Conservation (phyloP, 495 filamentous ascomycete genomes). For the Gamarada debralockiae region DNA sequence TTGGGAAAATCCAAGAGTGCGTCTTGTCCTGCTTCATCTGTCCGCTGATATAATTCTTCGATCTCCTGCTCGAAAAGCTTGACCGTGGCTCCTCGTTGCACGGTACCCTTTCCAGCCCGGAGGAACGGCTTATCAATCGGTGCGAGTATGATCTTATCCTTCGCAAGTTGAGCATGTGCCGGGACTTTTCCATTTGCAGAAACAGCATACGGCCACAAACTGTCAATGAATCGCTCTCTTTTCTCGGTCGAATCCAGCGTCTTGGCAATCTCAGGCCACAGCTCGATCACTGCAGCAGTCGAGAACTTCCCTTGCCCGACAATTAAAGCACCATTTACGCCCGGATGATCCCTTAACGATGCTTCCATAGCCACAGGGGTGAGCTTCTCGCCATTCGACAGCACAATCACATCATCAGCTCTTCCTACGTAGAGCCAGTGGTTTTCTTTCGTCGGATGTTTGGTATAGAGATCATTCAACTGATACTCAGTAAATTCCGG, state of each 20-base stretch:
- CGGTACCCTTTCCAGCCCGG: constrained; percentile 51
- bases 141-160: constrained; percentile 36
- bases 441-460: constrained; percentile 44
- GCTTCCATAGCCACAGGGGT: constrained; percentile 52
- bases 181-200: constrained; percentile 42
- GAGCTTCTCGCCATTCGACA: constrained; percentile 58
- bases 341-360: constrained; percentile 37
- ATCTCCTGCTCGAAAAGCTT: constrained; percentile 50
- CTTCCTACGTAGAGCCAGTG: constrained; percentile 50
- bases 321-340: constrained; percentile 41
- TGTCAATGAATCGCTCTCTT: not conserved
- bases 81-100: constrained; percentile 40
- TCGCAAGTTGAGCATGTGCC: constrained; percentile 39
- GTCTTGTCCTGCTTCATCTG: not conserved
- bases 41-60: constrained; percentile 37
- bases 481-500: constrained; percentile 44
- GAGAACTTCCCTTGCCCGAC: constrained; percentile 46
- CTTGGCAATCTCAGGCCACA: constrained; percentile 5
- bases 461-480: constrained; percentile 51
- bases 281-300: constrained; percentile 51
- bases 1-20: not conserved
- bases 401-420: constrained; percentile 57
- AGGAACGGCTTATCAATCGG: constrained; percentile 44
- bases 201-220: constrained; percentile 27
- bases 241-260: not conserved